Evolutionary conservation across 148 eudicot species (phyloP).

Genomic region (Rhododendron henanense): DNA sequence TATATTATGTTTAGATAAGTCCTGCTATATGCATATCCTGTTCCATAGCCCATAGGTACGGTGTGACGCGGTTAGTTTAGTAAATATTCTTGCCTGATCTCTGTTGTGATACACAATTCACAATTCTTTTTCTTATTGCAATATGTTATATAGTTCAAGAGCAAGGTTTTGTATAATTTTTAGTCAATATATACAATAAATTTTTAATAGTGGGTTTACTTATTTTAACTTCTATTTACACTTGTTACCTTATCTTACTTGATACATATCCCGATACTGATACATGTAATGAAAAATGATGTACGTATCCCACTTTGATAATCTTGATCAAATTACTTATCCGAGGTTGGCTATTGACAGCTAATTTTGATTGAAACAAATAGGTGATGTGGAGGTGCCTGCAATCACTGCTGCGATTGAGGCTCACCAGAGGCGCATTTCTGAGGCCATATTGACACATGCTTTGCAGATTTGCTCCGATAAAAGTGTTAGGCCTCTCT

Average conservation of each 20-base stretch:
- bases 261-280: not conserved
- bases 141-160: not conserved
- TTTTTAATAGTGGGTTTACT: not conserved
- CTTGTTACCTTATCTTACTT: not conserved
- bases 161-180: not conserved
- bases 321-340: not conserved
- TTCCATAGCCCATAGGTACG: no score
- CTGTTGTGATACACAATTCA: not conserved
- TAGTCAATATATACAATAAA: not conserved
- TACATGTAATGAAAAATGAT: not conserved
- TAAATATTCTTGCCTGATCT: not conserved
- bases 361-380: not conserved
- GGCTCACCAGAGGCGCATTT: conserved; percentile 63
- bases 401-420: conserved; percentile 75
- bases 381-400: conserved; percentile 69
- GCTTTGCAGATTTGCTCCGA: conserved; percentile 56
- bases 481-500: conserved; percentile 41
- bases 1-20: not conserved
- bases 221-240: not conserved
- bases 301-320: not conserved
- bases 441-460: conserved; percentile 54
- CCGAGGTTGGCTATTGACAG: not conserved
- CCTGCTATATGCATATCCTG: not conserved
- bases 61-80: no score
- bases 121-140: not conserved